Percentiles rank a stretch among this genome's conserved stretches.
Conservation (phyloP, 129 eudicot species). For the Flaveria robusta region DNA sequence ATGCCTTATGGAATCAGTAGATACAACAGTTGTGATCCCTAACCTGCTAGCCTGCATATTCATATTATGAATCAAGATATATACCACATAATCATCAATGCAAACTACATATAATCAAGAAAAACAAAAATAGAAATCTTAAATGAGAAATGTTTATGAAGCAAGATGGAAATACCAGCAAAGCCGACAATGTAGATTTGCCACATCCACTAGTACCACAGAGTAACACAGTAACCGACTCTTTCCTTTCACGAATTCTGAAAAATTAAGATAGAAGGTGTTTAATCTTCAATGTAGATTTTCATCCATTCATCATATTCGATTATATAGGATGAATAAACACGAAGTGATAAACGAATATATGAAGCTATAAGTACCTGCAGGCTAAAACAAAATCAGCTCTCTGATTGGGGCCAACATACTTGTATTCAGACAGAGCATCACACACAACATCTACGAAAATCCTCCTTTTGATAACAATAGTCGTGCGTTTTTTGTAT, state of each 20-base stretch:
- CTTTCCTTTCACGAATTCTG: constrained; percentile 90
- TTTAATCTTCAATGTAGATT: not conserved
- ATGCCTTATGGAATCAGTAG: constrained; percentile 90
- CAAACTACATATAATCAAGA: not conserved
- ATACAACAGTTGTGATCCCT: constrained; percentile 89
- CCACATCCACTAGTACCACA: constrained; percentile 99
- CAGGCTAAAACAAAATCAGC: constrained; percentile 91
- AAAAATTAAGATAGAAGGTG: not conserved
- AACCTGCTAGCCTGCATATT: constrained; percentile 79
- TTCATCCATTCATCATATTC: not conserved
- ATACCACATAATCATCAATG: not conserved
- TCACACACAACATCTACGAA: constrained; percentile 80
- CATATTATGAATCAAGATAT: constrained; percentile 17
- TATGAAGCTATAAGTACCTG: constrained; percentile 49
- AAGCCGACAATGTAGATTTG: constrained; percentile 86
- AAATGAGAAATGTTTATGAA: not conserved
- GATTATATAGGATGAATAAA: not conserved
- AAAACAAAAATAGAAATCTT: not conserved
- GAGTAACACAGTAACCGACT: constrained; percentile 76
- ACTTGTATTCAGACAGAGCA: constrained; percentile 89
- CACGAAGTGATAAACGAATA: not conserved
- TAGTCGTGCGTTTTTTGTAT: constrained; percentile 90
- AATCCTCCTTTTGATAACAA: constrained; percentile 52
- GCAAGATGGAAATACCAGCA: constrained; percentile 56
- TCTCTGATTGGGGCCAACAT: constrained; percentile 90